Evolutionary conservation across 805 yeast genomes (phyloP), one percentile per base, ranked within the genome.

Genomic region (Nakazawaea ishiwadae): DNA sequence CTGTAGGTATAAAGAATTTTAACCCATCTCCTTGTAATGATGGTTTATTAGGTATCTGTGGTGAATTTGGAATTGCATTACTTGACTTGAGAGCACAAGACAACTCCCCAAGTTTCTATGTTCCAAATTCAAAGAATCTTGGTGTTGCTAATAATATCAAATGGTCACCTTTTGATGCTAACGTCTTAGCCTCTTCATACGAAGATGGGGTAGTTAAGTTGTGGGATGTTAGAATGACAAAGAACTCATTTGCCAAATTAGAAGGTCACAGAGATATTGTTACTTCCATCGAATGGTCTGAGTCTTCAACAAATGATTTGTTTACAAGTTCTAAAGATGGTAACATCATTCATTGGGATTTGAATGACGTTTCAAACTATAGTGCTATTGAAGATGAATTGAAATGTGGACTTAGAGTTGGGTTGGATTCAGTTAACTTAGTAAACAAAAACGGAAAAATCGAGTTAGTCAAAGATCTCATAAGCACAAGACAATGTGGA

Each of bases 191-290:
- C 3, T 75, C 88, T 2, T 76, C 80, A 5, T 84, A 79, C 49
- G 37, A 34, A 27, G 77, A 76, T 48, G 76, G 75, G 4, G 59
- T 74, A 3, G 72, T 81, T 31, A 66, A 79, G 48, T 63, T 86
- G 24, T 86, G 95, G 95, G 95, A 86, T 60, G 75, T 83, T 34
- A 68, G 95, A 48, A 73, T 69, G 50, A 69, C 77, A 30, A 60
- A 65, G 30, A 71, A 69, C 14, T 78, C 80, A 2, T 62, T 77
- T 40, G 73, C 77, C 7, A 62, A 63, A 31, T 62, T 83, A 29
- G 54, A 62, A 2, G 86, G 85, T 1, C 88, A 82, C 51, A 55
- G 64, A 5, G 80, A 74, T 45, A 57, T 59, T 26, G 65, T 86
- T 12, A 73, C 78, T 6, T 61, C 77, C 17, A 51, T 86, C 29